These are phyloP conservation scores for Toxicodendron radicans DNA, from an alignment of 345 rosid species.

Conservation along the genomic window DNA sequence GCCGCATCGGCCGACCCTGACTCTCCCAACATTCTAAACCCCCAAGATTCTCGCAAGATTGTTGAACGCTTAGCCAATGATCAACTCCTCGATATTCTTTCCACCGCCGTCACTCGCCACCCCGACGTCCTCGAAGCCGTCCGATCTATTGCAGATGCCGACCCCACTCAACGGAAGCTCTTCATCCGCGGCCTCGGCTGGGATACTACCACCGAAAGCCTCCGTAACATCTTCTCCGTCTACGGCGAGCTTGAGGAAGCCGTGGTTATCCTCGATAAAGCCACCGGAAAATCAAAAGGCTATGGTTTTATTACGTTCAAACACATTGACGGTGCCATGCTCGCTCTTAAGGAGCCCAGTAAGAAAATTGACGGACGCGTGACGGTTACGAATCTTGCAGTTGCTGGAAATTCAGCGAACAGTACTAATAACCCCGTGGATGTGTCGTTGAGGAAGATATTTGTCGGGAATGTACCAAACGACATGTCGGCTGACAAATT, in stretches of 20 bases:
- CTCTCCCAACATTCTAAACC: slow-evolving; percentile 33
- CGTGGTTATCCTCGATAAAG: slow-evolving; percentile 66
- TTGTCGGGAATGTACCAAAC: slow-evolving; percentile 73
- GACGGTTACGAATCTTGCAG: slow-evolving; percentile 73
- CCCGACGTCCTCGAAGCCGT: slow-evolving; percentile 53
- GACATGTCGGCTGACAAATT: slow-evolving; percentile 73
- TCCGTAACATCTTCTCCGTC: slow-evolving; percentile 52
- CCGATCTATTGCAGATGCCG: slow-evolving; percentile 60
- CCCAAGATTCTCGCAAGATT: slow-evolving; percentile 58
- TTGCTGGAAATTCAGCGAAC: slow-evolving; percentile 66
- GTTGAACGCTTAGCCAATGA: slow-evolving; percentile 59
- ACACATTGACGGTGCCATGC: slow-evolving; percentile 66
- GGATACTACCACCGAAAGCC: slow-evolving; percentile 79
- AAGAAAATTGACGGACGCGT: slow-evolving; percentile 87
- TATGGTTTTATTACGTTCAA: slow-evolving; percentile 76
- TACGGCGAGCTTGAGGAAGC: slow-evolving; percentile 87
- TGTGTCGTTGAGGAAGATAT: slow-evolving; percentile 71
- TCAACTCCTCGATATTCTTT: slow-evolving; percentile 67
- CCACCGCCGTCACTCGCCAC: slow-evolving; percentile 49
- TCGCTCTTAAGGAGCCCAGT: slow-evolving; percentile 75
- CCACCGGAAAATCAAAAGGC: slow-evolving; percentile 75
- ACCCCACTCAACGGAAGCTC: slow-evolving; percentile 73
- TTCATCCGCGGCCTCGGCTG: slow-evolving; percentile 86
- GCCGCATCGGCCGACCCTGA: slow-evolving; percentile 24
- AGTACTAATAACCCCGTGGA: slow-evolving; percentile 41